Conservation (phyloP, 176 grass and related monocot species). For the Carex pumila region DNA sequence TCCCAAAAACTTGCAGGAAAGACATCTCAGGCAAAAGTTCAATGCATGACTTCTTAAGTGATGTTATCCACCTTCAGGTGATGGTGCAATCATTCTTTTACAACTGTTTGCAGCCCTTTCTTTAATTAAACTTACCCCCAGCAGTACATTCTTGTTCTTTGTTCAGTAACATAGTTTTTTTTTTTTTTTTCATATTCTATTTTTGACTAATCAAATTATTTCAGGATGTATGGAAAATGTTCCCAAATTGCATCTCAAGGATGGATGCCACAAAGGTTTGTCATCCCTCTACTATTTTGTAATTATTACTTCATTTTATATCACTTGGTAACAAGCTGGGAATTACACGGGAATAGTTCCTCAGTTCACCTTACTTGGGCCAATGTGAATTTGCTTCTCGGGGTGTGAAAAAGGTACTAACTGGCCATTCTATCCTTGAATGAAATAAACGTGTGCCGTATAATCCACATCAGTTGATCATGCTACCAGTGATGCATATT, state of each 20-base stretch:
- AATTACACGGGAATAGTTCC: background rate
- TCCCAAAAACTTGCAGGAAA: slow-evolving; percentile 26
- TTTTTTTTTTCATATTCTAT: too few relatives aligned
- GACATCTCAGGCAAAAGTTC: slow-evolving; percentile 55
- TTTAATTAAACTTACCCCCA: background rate
- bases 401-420: background rate
- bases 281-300: background rate
- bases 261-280: slow-evolving; percentile 25
- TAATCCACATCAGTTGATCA: background rate
- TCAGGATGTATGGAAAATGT: slow-evolving; percentile 37
- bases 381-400: background rate
- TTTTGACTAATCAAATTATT: background rate
- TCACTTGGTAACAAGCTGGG: background rate
- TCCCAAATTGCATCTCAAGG: slow-evolving; percentile 36
- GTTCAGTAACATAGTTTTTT: background rate
- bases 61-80: slow-evolving; percentile 67
- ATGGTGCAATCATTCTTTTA: background rate
- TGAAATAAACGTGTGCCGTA: background rate
- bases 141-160: background rate
- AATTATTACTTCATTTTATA: background rate
- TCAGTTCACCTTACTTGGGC: background rate
- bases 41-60: slow-evolving; percentile 28
- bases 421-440: background rate
- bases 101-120: background rate
- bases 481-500: background rate